A percentile compares a stretch with the other conserved stretches of the same genome.
Evolutionary conservation across 1,284 basidiomycete species (phyloP).

Genomic region (Ustilago cynodontis): DNA sequence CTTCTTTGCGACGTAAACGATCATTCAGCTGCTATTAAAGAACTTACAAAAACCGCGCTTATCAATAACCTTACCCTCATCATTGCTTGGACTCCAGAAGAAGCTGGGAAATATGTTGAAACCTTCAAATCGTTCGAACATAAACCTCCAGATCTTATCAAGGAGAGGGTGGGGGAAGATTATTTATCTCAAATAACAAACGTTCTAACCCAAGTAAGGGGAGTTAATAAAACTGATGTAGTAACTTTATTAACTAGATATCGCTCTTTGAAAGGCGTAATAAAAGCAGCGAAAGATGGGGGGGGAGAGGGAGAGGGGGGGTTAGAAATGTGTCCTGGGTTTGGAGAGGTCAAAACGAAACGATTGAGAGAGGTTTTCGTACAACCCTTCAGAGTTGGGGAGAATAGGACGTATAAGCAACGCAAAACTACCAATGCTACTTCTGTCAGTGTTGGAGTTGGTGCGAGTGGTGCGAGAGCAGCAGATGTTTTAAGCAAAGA

Average conservation of each 20-base stretch:
- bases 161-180: constrained; percentile 90
- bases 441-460: too few relatives aligned
- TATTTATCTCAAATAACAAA: constrained; percentile 84
- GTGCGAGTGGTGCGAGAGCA: background rate
- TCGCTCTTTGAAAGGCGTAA: constrained; percentile 28
- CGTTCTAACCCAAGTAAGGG: constrained; percentile 88
- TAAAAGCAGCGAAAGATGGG: background rate
- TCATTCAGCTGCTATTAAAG: constrained; percentile 88
- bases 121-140: constrained; percentile 94
- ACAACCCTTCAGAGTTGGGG: constrained; percentile 73
- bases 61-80: constrained; percentile 93
- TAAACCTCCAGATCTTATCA: constrained; percentile 91
- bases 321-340: constrained; percentile 86
- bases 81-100: constrained; percentile 87
- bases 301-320: constrained; percentile 75
- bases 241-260: constrained; percentile 79
- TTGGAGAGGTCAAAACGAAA: constrained; percentile 93
- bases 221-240: constrained; percentile 97
- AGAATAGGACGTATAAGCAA: constrained; percentile 81
- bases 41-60: constrained; percentile 83
- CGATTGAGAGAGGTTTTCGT: constrained; percentile 73
- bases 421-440: constrained; percentile 68
- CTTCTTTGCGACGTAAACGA: constrained; percentile 92
- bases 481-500: constrained; percentile 69
- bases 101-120: constrained; percentile 90